Base-by-base conservation (phyloP, 768 basidiomycete genomes). In the Sarcodon sp. region DNA sequence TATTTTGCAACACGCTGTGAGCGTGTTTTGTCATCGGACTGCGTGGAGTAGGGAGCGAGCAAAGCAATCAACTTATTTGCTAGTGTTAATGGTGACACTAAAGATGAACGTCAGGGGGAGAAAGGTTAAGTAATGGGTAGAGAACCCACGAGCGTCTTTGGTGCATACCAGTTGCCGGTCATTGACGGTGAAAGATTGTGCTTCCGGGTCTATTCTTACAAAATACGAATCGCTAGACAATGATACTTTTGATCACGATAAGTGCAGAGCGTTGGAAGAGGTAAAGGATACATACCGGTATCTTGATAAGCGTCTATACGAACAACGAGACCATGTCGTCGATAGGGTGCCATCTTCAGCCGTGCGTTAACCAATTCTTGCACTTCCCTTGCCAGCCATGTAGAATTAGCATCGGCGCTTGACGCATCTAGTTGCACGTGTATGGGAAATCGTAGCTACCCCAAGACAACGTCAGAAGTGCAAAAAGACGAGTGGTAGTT, bases 1-100 rank as follows among this genome's bases (percentile, higher is more conserved):
- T 88, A 97, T 62, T 87, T 87, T 35, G 79, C 75, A 15, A 77
- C 67, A 34, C 75, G 65, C 31, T 75, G 67, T 27, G 70, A 68
- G 47, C 69, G 61, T 11, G 43, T 37, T 27, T 27, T 4, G 9
- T 59, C 70, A 32, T 75, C 69, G 43, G 74, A 67, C 47, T 64
- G 58, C 13, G 64, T 61, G 31, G 62, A 57, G n/a, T 71, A 61
- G 3, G 71, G 65, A 1, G 66, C 63, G 43, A 74, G 57, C 47
- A 80, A 52, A 57, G 69, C 48, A 50, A 55, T 57, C 35, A 72
- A 49, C 21, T 68, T 61, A n/a, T 61, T 59, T n/a, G 59, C 50
- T 8, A 58, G 38, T n/a, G 32, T 43, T 21, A 36, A 38, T 21
- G 50, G 44, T 34, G 45, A 47, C 46, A 36, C 45, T 4, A 10